These are phyloP conservation scores for Cyanidiococcus yangmingshanensis DNA, from an alignment of 23 red algal species.

Conservation along the genomic window DNA sequence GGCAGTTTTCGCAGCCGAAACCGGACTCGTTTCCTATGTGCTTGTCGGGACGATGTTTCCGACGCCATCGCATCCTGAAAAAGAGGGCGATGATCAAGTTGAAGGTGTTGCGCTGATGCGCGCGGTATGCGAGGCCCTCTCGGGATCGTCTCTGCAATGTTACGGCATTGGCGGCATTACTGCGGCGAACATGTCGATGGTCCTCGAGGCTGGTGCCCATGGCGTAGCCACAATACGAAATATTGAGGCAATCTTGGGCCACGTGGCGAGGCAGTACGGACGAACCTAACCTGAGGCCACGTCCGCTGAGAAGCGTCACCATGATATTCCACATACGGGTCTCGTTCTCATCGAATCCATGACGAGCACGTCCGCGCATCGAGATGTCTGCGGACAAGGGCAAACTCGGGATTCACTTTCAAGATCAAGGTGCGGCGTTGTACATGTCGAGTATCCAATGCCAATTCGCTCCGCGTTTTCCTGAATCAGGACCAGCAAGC, in stretches of 20 bases:
- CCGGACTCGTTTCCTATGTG: conserved; percentile 27
- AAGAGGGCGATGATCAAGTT: conserved; percentile 12
- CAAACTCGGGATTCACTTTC: no score
- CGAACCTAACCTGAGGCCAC: no score
- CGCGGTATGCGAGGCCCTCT: conserved; percentile 24
- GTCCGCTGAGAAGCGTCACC: no score
- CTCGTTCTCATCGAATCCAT: no score
- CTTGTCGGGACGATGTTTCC: conserved; percentile 74
- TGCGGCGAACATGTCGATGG: conserved; percentile 18
- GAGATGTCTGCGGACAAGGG: no score
- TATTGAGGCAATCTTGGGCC: neutral
- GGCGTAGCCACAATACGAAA: conserved; percentile 53
- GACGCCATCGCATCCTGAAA: conserved; percentile 54
- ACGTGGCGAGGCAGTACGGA: neutral
- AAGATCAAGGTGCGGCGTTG: no score
- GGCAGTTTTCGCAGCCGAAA: neutral
- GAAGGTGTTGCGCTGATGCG: conserved; percentile 35
- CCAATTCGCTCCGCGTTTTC: no score
- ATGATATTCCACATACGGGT: no score
- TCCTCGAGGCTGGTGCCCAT: conserved; percentile 37
- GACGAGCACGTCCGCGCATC: no score
- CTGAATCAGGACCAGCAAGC: no score
- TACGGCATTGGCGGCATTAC: conserved; percentile 54
- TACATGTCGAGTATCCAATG: no score
- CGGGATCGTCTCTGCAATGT: conserved; percentile 7